Evolutionary conservation across 768 basidiomycete genomes (phyloP), one percentile per base, ranked within the genome.

Genomic region (Termitomyces sp.): DNA sequence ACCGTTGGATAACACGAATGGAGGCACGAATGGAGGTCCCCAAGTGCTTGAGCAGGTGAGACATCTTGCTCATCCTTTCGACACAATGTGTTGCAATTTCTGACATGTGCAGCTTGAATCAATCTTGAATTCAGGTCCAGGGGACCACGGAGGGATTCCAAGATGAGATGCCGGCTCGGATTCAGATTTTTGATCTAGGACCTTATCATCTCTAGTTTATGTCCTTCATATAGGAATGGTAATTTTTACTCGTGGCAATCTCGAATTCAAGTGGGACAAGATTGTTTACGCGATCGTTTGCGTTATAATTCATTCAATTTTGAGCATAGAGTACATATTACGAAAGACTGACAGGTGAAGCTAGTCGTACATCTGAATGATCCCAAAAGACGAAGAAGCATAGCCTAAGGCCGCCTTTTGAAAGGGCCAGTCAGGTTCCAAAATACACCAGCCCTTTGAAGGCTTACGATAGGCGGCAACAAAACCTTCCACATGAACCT

Each of bases 41-140:
- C 52, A 63, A 59, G 64, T 62, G 19, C 55, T 65, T 42, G 60
- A 65, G 42, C 62, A 65, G 64, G 64, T 65, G 55, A 58, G 57
- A 40, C 26, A 11, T 42, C 44, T 33, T 46, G 41, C 21, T 26
- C 28, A 19, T 40, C 51, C n/a, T 14, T 14, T 42, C 17, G 26
- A 23, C 26, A 11, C 14, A 19, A 35, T 26, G 17, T 28, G 30
- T 21, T 38, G 26, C 37, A 31, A 44, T 42, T 17, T 31, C 31
- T 43, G n/a, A 54, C 41, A 50, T 56, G 12, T 17, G 19, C 40
- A 65, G 64, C 64, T 65, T 47, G 64, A 65, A 55, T 57, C 64
- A 12, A 48, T 65, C 3, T 42, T 65, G 23, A 65, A 60, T 55
- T 50, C 64, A 50, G 61, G 59, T 31, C 57, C 64, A 23, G 49